Percentiles rank a stretch among this genome's conserved stretches.
Conservation (phyloP, 805 yeast species). For the Sugiyamaella mastotermitis region DNA sequence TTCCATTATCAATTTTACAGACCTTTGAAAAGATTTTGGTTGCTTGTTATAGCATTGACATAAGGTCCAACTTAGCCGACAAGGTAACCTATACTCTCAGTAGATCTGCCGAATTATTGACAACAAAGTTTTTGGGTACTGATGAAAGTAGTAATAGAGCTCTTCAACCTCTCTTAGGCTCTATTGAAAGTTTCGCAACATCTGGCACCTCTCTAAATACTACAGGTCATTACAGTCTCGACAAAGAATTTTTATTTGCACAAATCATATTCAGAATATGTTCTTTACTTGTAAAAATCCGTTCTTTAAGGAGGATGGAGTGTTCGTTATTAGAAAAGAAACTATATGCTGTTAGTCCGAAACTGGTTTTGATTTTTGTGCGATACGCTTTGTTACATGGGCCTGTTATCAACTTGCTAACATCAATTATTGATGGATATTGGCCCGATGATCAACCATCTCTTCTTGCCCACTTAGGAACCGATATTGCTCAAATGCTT, state of each 20-base stretch:
- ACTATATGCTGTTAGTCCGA: conserved; percentile 50
- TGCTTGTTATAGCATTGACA: conserved; percentile 51
- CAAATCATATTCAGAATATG: conserved; percentile 49
- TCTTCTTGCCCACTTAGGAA: conserved; percentile 72
- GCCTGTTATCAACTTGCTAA: conserved; percentile 49
- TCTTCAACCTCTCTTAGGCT: conserved; percentile 45
- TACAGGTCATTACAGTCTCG: conserved; percentile 37
- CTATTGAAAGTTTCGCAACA: conserved; percentile 43
- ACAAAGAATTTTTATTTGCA: conserved; percentile 48
- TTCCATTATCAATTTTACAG: conserved; percentile 51
- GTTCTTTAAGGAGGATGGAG: conserved; percentile 41
- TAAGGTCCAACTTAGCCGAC: conserved; percentile 29
- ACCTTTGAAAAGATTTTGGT: conserved; percentile 51
- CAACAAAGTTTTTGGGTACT: conserved; percentile 50
- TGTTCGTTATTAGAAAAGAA: conserved; percentile 63
- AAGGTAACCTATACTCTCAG: conserved; percentile 47
- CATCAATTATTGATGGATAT: conserved; percentile 30
- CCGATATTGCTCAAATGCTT: conserved; percentile 52
- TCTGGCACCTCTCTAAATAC: conserved; percentile 34
- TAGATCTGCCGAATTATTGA: conserved; percentile 44
- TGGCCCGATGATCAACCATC: conserved; percentile 59
- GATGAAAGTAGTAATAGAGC: conserved; percentile 48
- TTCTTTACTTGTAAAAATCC: conserved; percentile 48
- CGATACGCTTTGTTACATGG: conserved; percentile 43
- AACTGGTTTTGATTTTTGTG: conserved; percentile 53